Evolutionary conservation across 1,139 yeast species (phyloP).

Genomic region (Nakaseomyces kungkrabaensis): DNA sequence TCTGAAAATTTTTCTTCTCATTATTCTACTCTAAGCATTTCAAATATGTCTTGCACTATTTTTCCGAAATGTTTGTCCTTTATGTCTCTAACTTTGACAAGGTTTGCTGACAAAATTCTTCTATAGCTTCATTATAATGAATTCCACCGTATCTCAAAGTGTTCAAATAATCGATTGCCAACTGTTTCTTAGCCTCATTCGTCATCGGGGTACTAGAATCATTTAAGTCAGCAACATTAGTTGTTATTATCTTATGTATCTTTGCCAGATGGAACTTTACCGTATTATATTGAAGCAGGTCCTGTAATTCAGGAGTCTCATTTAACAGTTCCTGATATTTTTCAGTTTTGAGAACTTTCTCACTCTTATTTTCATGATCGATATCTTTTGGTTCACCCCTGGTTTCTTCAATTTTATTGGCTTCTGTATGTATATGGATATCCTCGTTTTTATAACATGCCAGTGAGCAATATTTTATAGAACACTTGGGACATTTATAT

Average conservation of each 20-base stretch:
- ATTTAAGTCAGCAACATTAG: slow-evolving; percentile 13
- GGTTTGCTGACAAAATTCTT: slow-evolving; percentile 26
- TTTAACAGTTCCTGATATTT: slow-evolving; percentile 14
- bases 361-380: neutral
- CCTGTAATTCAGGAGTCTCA: slow-evolving; percentile 17
- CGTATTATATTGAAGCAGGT: slow-evolving; percentile 26
- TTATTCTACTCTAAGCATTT: no score
- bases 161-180: slow-evolving; percentile 28
- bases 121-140: slow-evolving; percentile 30
- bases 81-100: slow-evolving; percentile 6
- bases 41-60: no score
- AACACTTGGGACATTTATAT: slow-evolving; percentile 57
- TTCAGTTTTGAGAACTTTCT: slow-evolving; percentile 7
- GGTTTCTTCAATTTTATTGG: slow-evolving; percentile 1
- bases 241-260: slow-evolving; percentile 23
- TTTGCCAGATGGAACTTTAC: slow-evolving; percentile 29
- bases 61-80: neutral
- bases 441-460: slow-evolving; percentile 43
- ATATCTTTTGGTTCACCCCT: slow-evolving; percentile 1
- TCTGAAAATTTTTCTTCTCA: no score
- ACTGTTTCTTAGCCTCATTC: slow-evolving; percentile 20
- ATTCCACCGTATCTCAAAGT: slow-evolving; percentile 29
- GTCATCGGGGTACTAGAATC: slow-evolving; percentile 13
- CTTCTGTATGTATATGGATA: slow-evolving; percentile 32
- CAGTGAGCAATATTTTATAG: slow-evolving; percentile 42